Conservation (phyloP, 352 stramenopile species). For the Pythium periplocum region DNA sequence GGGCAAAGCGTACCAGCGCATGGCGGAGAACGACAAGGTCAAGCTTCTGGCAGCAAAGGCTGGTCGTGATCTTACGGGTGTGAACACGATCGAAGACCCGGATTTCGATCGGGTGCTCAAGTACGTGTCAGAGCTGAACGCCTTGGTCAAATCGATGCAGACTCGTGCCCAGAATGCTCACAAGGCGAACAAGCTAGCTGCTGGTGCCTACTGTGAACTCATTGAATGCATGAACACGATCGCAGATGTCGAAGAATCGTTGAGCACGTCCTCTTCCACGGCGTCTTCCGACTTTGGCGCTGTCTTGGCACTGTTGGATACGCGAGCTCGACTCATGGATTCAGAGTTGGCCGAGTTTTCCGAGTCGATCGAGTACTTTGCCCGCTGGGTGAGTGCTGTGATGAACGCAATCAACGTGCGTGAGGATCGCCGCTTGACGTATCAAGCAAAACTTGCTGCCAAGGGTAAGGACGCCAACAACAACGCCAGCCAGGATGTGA, state of each 20-base stretch:
- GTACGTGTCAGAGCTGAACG: slow-evolving; percentile 62
- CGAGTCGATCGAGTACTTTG: slow-evolving; percentile 59
- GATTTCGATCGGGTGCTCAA: slow-evolving; percentile 59
- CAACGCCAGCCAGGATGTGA: slow-evolving; percentile 38
- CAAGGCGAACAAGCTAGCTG: slow-evolving; percentile 64
- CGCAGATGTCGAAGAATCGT: slow-evolving; percentile 62
- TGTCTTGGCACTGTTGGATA: slow-evolving; percentile 61
- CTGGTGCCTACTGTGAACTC: slow-evolving; percentile 77
- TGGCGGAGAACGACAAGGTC: slow-evolving; percentile 76
- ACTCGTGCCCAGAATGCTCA: slow-evolving; percentile 50
- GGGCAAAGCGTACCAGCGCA: slow-evolving; percentile 76
- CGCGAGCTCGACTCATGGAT: slow-evolving; percentile 69
- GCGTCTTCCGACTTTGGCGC: slow-evolving; percentile 60
- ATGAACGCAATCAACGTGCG: slow-evolving; percentile 64
- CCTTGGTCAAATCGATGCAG: slow-evolving; percentile 60
- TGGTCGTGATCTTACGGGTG: slow-evolving; percentile 33
- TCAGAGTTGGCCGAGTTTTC: slow-evolving; percentile 63
- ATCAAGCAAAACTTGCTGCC: slow-evolving; percentile 70
- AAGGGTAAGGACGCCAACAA: slow-evolving; percentile 20
- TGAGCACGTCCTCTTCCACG: slow-evolving; percentile 22
- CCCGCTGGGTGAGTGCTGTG: slow-evolving; percentile 70
- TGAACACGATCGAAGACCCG: slow-evolving; percentile 55
- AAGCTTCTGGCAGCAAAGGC: slow-evolving; percentile 51
- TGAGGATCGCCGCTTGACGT: slow-evolving; percentile 72
- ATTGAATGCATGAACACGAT: slow-evolving; percentile 69